Percentiles rank a stretch among this genome's conserved stretches.
Evolutionary conservation across 768 basidiomycete genomes (phyloP).

Genomic region (Kwoniella dendrophila): DNA sequence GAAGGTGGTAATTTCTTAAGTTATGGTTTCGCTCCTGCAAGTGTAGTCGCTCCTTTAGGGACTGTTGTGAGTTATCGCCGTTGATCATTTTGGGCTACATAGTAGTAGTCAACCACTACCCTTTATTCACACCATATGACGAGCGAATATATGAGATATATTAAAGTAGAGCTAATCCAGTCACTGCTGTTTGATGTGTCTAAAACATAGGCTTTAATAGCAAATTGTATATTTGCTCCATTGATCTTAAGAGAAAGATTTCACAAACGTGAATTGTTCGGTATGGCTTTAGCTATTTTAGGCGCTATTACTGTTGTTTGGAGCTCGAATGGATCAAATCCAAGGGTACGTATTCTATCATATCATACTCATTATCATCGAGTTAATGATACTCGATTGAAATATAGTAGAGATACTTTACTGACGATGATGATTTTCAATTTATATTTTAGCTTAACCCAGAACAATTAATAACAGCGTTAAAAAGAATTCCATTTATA

Average conservation of each 20-base stretch:
- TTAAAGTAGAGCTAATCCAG: background rate
- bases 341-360: constrained; percentile 55
- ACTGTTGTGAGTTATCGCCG: constrained; percentile 64
- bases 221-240: constrained; percentile 93
- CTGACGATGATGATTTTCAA: background rate
- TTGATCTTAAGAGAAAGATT: constrained; percentile 72
- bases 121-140: background rate
- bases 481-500: constrained; percentile 19
- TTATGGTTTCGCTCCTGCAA: constrained; percentile 59
- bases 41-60: constrained; percentile 86
- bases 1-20: constrained; percentile 79
- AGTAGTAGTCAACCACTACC: background rate
- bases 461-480: constrained; percentile 7
- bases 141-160: background rate
- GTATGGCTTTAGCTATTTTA: constrained; percentile 71
- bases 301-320: constrained; percentile 93
- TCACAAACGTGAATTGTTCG: constrained; percentile 63
- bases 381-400: background rate
- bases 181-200: background rate
- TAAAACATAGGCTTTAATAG: constrained; percentile 75
- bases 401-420: background rate
- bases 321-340: constrained; percentile 71
- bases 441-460: constrained; percentile 14
- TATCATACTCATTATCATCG: background rate
- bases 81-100: background rate